Base-by-base conservation (phyloP, 495 filamentous ascomycete genomes). In the Entonaema liquescens region DNA sequence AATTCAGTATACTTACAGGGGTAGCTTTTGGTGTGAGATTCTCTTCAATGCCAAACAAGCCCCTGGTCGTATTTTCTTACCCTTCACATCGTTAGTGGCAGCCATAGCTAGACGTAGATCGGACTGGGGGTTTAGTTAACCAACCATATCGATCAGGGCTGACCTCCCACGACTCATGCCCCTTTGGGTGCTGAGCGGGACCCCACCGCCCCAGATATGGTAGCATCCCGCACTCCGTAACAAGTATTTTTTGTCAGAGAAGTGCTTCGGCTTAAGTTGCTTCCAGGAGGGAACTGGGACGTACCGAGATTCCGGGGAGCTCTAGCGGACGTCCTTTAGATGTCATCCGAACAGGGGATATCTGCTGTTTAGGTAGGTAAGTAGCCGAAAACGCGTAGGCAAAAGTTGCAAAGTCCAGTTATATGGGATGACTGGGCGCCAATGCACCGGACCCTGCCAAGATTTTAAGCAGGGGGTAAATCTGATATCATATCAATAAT, bases 181-280 rank as follows among this genome's bases (percentile, higher is more conserved):
- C n/a, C 65, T 68, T 65, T 65, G 31, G 60, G 55, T 59, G 60
- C 47, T 31, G 44, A 55, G 33, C 33, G 55, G 26, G 55, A 65
- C 65, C 49, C 65, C 60, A 72, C 65, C 26, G 61, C 70, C 70
- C 70, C 62, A 73, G 65, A 49, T 23, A 67, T 66, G 71, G 71
- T 69, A 63, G 49, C 66, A 74, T 75, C 70, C 74, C 76, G 72
- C 75, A 73, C 72, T 74, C 74, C 72, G 74, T 71, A 71, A 65
- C 69, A 68, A 76, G 67, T 71, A 58, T 66, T 58, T 76, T 62
- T 68, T 75, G 77, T 77, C 40, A 74, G 77, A 75, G 78, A 76
- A 71, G 64, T 75, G 75, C 72, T 69, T 79, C 78, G 78, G 78
- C 53, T 56, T 35, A 33, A 35, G 53, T 33, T 56, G 53, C 28